Conservation (phyloP, 371 early-diverging fungal genomes). For the Choanephora cucurbitarum region DNA sequence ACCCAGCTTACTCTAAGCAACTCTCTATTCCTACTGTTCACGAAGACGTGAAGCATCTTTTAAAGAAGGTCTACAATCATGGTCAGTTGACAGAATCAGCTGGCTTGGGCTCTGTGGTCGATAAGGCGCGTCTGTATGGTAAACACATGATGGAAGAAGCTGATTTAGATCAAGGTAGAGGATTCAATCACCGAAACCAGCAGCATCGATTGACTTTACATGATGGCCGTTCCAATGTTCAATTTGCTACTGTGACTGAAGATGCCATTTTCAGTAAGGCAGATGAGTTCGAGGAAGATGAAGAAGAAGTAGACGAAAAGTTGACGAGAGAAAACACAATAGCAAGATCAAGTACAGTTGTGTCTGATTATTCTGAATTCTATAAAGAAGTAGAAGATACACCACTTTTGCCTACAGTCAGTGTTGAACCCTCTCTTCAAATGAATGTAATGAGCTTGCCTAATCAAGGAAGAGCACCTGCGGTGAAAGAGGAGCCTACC, state of each 20-base stretch:
- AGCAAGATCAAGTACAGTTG: background rate
- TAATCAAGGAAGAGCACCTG: too few relatives aligned
- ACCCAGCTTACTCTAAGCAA: conserved; percentile 47
- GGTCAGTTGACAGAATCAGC: background rate
- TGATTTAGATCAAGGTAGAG: conserved; percentile 8
- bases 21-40: conserved; percentile 54
- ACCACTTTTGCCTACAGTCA: background rate
- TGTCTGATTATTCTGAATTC: background rate
- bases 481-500: too few relatives aligned
- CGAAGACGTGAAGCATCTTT: conserved; percentile 50
- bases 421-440: too few relatives aligned
- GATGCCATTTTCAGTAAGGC: too few relatives aligned
- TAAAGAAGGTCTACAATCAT: conserved; percentile 45
- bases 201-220: background rate
- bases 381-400: background rate
- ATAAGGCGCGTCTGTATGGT: too few relatives aligned
- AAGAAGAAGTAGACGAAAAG: too few relatives aligned
- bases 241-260: conserved; percentile 15
- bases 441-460: too few relatives aligned
- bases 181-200: background rate
- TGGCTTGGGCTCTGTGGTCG: too few relatives aligned
- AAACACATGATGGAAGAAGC: too few relatives aligned
- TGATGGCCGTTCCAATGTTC: conserved; percentile 5
- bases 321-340: too few relatives aligned
- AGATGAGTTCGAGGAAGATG: too few relatives aligned